Base-by-base conservation (phyloP, 2,329 filamentous ascomycete species). In the Tolypocladium sp. region DNA sequence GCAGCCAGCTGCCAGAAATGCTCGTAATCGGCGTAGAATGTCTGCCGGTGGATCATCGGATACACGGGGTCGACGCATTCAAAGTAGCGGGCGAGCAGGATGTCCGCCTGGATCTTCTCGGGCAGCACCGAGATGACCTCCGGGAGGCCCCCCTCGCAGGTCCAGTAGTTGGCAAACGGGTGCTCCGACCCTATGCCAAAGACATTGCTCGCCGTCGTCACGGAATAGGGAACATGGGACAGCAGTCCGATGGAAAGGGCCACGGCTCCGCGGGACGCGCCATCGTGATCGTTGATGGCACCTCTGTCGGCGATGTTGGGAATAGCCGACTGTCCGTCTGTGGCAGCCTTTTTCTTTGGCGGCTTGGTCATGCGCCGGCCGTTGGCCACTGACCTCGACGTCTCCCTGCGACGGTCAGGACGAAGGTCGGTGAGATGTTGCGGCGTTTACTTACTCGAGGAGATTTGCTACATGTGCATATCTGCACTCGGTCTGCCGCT, bases 131-230 rank as follows among this genome's bases (percentile, higher is more conserved):
- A 85, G 51, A 92, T 85, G 8, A 92, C 88, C 72, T 93, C 90
- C 10, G 84, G 79, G 22, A 93, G 74, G 0, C 89, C 89, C 55
- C 90, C 89, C 61, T 87, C 82, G 67, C 87, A 90, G 3, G 89
- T 92, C 90, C 90, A 93, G 72, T 92, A 92, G 69, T 92, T 92
- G 67, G 88, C 86, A 69, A 92, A 92, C 0, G 88, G 89, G 68
- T 91, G 88, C 68, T 91, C 87, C 0, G 87, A 86, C 17, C 88
- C 89, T 63, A 91, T 85, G n/a, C 89, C 89, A 68, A 92, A 92
- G 58, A 92, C 87, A 63, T 90, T 91, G 58, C 87, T 90, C 1
- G 87, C 86, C 8, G 85, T 85, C 12, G 87, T 83, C 49, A 83
- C 79, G 0, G 88, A 88, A 68, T 88, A 89, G 0, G 89, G 87